Base-by-base conservation (phyloP, 495 filamentous ascomycete species). In the Annulohypoxylon maeteangense region DNA sequence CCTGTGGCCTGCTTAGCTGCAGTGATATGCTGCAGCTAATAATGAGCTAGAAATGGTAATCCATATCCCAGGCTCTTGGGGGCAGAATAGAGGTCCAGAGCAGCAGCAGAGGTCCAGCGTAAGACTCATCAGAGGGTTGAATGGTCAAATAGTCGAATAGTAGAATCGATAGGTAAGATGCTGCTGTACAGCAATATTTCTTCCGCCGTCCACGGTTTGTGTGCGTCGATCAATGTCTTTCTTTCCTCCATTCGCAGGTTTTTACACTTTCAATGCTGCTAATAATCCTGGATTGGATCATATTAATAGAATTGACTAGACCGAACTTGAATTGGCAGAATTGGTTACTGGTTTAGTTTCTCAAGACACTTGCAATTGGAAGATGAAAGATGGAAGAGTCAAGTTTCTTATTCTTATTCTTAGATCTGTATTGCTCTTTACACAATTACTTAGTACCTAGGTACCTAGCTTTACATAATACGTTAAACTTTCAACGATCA, bases 1-100 rank as follows among this genome's bases (percentile, higher is more conserved):
- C 70, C 70, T 73, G 61, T 73, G 70, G 70, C 65, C 65, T 62
- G 60, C 12, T 54, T 69, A 51, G 60, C 57, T 54, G 63, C 63
- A 67, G 68, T 27, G 8, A 2, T 66, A 34, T 40, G 50, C 56
- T 66, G 69, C 59, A 67, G 59, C 64, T 65, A 68, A 51, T 31
- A 63, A 32, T 22, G 51, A 38, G 42, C 11, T 51, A 62, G 27
- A 42, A 57, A 61, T 12, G 40, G 48, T 14, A 25, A 27, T 22
- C 57, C 22, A 51, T 20, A 16, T 27, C 18, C 64, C 25, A 59
- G 64, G 47, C 57, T 34, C 56, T 8, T 31, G 44, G 44, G 59
- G 55, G 64, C 34, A 40, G 7, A 40, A 64, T 42, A 59, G 36
- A 32, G 36, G 62, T 22, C 38, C 6, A 23, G 29, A n/a, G n/a